Evolutionary conservation across 441 rosid genomes (phyloP), one percentile per base, ranked within the genome.

Genomic region (Pelargonium hybrid): DNA sequence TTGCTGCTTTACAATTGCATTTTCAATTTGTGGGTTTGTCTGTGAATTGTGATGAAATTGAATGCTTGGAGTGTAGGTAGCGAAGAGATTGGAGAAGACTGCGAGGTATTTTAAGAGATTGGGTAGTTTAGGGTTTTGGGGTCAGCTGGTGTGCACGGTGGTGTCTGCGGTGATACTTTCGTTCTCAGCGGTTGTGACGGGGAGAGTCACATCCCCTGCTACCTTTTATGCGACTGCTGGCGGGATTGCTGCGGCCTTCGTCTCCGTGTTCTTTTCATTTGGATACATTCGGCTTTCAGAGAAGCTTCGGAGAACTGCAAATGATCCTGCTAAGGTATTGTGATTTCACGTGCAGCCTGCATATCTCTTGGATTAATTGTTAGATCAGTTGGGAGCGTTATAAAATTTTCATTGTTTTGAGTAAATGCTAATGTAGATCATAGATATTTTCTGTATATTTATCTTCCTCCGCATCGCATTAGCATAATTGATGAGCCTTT

Each of bases 71-170:
- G 20, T 68, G 66, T 76, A 95, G 99, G 99, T 92, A 1, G 84
- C 98, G 6, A 95, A 88, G 86, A 90, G 97, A 80, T 82, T 95
- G 65, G 98, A 86, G 79, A 87, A 75, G 76, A 95, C 99, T 31
- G 85, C 99, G 1, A 89, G 92, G 78, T 82, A 86, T 77, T 95
- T 95, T 79, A 90, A 84, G 89, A 83, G 96, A 78, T 81, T 95
- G 54, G 99, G 98, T 14, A 82, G 82, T 84, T 80, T 88, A 62
- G 98, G 97, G 71, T 92, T 95, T 79, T 95, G 98, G 98, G 94
- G 93, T 59, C 99, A 95, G 87, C 85, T 95, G 15, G 86, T 89
- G 10, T 89, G 90, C 74, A 86, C 98, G 0, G 80, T 83, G 9
- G 99, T 92, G 2, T 87, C 98, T 1, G 96, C 98, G 1, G 96